Evolutionary conservation across 2,329 filamentous ascomycete genomes (phyloP).

Genomic region (Cladophialophora yegresii): DNA sequence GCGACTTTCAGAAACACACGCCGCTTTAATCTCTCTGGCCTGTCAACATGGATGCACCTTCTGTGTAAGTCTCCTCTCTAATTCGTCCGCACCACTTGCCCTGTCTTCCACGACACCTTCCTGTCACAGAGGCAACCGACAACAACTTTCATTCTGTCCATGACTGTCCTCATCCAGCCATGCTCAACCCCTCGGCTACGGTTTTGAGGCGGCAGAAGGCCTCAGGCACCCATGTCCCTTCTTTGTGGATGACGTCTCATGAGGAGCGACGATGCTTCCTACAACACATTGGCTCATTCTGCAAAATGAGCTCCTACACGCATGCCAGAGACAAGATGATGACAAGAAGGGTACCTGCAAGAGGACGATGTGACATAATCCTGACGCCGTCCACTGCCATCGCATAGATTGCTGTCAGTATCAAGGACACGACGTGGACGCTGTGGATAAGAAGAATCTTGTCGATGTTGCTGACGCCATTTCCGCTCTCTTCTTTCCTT

Average conservation of each 20-base stretch:
- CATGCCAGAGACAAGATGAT: not conserved
- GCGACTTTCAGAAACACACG: not conserved
- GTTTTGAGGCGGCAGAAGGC: not conserved
- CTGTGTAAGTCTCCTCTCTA: slow-evolving; percentile 3
- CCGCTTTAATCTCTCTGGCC: not conserved
- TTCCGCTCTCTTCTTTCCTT: not conserved
- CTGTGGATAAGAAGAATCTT: not conserved
- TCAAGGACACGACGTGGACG: not conserved
- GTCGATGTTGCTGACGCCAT: not conserved
- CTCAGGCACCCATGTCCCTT: not conserved
- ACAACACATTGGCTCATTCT: not conserved
- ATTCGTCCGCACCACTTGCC: not conserved
- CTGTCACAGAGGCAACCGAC: not conserved
- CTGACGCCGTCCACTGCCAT: no score
- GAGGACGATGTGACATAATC: not conserved
- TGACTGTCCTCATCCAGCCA: not conserved
- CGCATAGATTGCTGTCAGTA: no score
- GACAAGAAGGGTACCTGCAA: not conserved
- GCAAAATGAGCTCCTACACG: not conserved
- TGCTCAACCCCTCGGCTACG: not conserved
- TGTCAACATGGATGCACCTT: not conserved
- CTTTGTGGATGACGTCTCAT: not conserved
- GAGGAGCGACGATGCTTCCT: not conserved
- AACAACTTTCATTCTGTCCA: not conserved
- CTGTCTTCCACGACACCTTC: no score